phyloP scores from a whole-genome alignment of 1,139 yeast species.

The Hyphopichia wangnamkhiaoensis region DNA sequence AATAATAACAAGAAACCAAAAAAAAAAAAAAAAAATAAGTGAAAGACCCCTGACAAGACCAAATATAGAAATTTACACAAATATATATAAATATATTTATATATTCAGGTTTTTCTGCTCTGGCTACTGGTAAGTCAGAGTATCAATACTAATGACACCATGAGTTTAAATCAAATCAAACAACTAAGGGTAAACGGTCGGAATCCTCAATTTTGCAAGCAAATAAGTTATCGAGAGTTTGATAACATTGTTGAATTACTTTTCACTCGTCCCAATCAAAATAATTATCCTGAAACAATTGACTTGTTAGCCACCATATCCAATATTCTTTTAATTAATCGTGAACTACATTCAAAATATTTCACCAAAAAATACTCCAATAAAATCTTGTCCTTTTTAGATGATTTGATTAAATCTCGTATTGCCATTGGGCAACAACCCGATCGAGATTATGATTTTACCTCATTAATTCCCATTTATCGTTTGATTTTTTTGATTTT shows the following conservation, averaged over 20 bases:
- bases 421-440: conserved; percentile 1
- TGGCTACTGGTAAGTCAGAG: too few relatives aligned
- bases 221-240: conserved; percentile 16
- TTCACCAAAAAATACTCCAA: conserved; percentile 23
- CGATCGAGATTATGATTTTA: conserved; percentile 11
- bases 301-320: conserved; percentile 24
- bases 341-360: conserved; percentile 19
- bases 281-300: conserved; percentile 12
- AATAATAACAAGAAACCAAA: not conserved
- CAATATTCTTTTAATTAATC: conserved; percentile 29
- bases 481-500: conserved; percentile 29
- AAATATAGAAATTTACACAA: too few relatives aligned
- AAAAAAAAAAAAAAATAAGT: not conserved
- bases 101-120: too few relatives aligned
- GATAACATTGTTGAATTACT: conserved; percentile 16
- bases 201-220: conserved; percentile 21
- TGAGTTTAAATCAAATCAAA: not conserved
- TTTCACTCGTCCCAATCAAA: conserved; percentile 7
- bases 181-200: conserved; percentile 19
- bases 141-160: too few relatives aligned
- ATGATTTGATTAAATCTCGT: conserved; percentile 9
- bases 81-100: too few relatives aligned
- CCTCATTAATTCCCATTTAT: conserved; percentile 22
- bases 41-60: not conserved
- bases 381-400: conserved; percentile 16